A percentile compares a stretch with the other conserved stretches of the same genome.
Conservation (phyloP, 768 basidiomycete species). For the Leucogyrophana mollusca region DNA sequence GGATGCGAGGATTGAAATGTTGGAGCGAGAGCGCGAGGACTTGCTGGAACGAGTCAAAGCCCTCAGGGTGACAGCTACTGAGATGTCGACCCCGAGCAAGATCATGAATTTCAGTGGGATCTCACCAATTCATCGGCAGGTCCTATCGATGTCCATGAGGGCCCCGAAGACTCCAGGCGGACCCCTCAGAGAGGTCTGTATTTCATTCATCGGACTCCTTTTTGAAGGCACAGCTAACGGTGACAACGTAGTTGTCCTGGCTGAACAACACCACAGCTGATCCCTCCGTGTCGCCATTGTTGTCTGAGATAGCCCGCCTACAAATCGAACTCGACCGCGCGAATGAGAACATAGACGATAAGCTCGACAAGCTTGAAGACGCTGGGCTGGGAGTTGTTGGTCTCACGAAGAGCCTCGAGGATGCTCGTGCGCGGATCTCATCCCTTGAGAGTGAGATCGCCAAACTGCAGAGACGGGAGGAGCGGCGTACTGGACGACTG, state of each 20-base stretch:
- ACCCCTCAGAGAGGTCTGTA: slow-evolving; percentile 71
- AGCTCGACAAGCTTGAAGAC: slow-evolving; percentile 82
- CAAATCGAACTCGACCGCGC: slow-evolving; percentile 76
- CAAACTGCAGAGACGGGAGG: slow-evolving; percentile 63
- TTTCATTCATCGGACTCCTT: neutral
- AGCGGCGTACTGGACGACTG: slow-evolving; percentile 61
- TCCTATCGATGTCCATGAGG: slow-evolving; percentile 64
- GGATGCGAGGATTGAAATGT: slow-evolving; percentile 69
- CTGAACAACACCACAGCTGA: slow-evolving; percentile 61
- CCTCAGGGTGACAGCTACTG: slow-evolving; percentile 50
- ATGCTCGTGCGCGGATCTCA: slow-evolving; percentile 58
- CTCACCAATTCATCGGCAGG: slow-evolving; percentile 77
- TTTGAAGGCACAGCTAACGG: slow-evolving; percentile 12
- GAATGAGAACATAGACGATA: slow-evolving; percentile 85
- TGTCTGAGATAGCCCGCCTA: slow-evolving; percentile 71
- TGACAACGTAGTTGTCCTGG: slow-evolving; percentile 65
- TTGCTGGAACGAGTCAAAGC: slow-evolving; percentile 68
- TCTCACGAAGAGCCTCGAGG: slow-evolving; percentile 67
- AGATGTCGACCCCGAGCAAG: slow-evolving; percentile 59
- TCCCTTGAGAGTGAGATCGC: slow-evolving; percentile 68
- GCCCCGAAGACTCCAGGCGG: slow-evolving; percentile 78
- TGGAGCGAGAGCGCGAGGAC: slow-evolving; percentile 78
- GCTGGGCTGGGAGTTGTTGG: slow-evolving; percentile 74
- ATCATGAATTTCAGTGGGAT: slow-evolving; percentile 54
- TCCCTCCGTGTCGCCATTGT: slow-evolving; percentile 55